phyloP scores from a whole-genome alignment of 2,329 filamentous ascomycete species.

The Aspergillus fumigatiaffinis region DNA sequence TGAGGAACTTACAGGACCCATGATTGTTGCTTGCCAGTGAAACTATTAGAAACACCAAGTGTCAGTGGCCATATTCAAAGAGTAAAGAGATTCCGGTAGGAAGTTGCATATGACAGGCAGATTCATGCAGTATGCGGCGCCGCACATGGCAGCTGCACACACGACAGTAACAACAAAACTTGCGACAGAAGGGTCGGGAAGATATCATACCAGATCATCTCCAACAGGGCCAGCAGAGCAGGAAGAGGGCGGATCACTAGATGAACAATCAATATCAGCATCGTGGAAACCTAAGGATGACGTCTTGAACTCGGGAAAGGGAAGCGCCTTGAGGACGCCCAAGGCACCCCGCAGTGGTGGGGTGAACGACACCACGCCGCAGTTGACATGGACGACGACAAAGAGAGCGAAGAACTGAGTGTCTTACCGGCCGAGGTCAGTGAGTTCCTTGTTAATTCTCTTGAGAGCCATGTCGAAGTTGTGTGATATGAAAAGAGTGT shows the following conservation, averaged over 20 bases:
- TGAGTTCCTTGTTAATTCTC: conserved; percentile 53
- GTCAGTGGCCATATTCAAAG: conserved; percentile 18
- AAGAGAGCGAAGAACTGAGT: conserved; percentile 7
- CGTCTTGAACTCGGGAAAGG: conserved; percentile 9
- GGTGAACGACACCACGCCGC: conserved; percentile 6
- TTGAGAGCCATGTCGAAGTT: conserved; percentile 46
- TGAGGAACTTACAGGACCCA: conserved; percentile 79
- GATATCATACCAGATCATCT: conserved; percentile 83
- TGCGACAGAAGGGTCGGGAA: conserved; percentile 2
- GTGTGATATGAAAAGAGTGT: conserved; percentile 11
- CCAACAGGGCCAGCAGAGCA: conserved; percentile 96
- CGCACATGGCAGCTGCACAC: conserved; percentile 13
- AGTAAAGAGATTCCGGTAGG: neutral
- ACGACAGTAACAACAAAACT: conserved; percentile 10
- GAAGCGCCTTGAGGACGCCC: neutral
- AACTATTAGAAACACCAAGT: conserved; percentile 59
- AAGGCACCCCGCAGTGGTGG: conserved; percentile 22
- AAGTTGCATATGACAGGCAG: neutral
- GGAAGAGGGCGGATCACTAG: conserved; percentile 93
- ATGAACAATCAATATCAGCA: conserved; percentile 4
- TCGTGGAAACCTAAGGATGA: neutral
- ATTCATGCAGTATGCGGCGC: conserved; percentile 18
- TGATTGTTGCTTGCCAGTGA: conserved; percentile 99
- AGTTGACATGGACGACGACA: conserved; percentile 1
- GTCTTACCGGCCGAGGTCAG: conserved; percentile 50